Conservation (phyloP, 768 basidiomycete genomes). For the Rhodotorula taiwanensis region DNA sequence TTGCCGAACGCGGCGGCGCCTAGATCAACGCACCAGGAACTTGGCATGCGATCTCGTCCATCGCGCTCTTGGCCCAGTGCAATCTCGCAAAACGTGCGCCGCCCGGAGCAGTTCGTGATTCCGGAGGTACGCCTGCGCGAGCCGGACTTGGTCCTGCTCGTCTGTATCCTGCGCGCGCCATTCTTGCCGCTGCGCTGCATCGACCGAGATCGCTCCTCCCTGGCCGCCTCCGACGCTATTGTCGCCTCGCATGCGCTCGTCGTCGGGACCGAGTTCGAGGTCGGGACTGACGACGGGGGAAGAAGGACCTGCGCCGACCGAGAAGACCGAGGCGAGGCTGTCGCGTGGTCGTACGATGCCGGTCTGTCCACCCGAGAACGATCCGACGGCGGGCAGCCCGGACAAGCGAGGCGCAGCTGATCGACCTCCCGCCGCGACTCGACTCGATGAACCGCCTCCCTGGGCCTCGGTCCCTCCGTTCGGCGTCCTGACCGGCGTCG, state of each 20-base stretch:
- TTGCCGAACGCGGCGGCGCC: background rate
- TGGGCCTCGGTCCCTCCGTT: too few relatives aligned
- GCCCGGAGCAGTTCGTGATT: slow-evolving; percentile 71
- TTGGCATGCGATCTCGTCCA: slow-evolving; percentile 74
- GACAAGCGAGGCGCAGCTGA: too few relatives aligned
- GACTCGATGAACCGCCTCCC: too few relatives aligned
- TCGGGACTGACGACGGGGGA: slow-evolving; percentile 6
- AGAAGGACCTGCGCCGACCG: background rate
- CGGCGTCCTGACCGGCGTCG: slow-evolving; percentile 2
- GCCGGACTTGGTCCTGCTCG: slow-evolving; percentile 63
- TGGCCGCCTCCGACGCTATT: background rate
- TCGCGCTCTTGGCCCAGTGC: slow-evolving; percentile 62
- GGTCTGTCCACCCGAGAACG: too few relatives aligned
- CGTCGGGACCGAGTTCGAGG: too few relatives aligned
- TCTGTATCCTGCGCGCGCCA: slow-evolving; percentile 42
- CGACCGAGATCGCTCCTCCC: too few relatives aligned
- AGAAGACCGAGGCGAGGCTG: background rate
- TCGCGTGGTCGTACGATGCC: background rate
- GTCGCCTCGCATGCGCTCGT: background rate
- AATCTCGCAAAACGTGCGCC: slow-evolving; percentile 57
- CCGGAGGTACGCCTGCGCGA: slow-evolving; percentile 68
- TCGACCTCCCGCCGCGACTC: too few relatives aligned
- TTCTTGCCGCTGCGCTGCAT: slow-evolving; percentile 40
- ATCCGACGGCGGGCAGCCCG: too few relatives aligned
- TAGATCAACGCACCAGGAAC: slow-evolving; percentile 71